These are phyloP conservation scores for Zygotorulaspora mrakii DNA, from an alignment of 1,139 yeast species.

Conservation along the genomic window DNA sequence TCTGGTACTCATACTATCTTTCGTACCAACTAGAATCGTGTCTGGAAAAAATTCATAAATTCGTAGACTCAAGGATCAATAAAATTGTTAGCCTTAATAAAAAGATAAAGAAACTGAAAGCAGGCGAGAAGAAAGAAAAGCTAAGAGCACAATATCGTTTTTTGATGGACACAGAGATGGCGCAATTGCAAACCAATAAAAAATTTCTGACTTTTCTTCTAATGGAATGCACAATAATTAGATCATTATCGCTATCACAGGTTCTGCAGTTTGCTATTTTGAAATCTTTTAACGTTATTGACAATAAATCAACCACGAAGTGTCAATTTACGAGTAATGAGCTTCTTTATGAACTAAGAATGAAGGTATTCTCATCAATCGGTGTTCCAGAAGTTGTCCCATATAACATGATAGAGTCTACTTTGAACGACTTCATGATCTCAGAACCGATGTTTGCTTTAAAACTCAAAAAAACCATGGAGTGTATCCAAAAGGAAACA, in stretches of 20 bases:
- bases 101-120: constrained; percentile 46
- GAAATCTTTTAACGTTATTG: constrained; percentile 39
- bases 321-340: constrained; percentile 45
- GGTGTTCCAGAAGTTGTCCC: constrained; percentile 71
- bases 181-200: constrained; percentile 26
- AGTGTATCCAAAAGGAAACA: constrained; percentile 24
- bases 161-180: constrained; percentile 28
- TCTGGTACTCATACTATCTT: constrained; percentile 62
- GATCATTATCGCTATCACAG: constrained; percentile 42
- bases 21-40: constrained; percentile 48
- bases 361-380: constrained; percentile 79
- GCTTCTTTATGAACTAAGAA: constrained; percentile 58
- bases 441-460: constrained; percentile 20
- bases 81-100: constrained; percentile 38
- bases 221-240: constrained; percentile 40
- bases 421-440: constrained; percentile 25
- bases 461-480: constrained; percentile 20
- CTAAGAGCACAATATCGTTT: constrained; percentile 31
- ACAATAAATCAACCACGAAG: constrained; percentile 38
- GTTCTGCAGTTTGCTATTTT: constrained; percentile 42
- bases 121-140: constrained; percentile 37
- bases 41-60: constrained; percentile 47
- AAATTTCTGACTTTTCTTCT: constrained; percentile 32
- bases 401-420: constrained; percentile 35
- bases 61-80: constrained; percentile 43